Percentiles rank a stretch among this genome's conserved stretches.
Evolutionary conservation across 2,329 filamentous ascomycete species (phyloP).

Genomic region (Neonectria coccinea): DNA sequence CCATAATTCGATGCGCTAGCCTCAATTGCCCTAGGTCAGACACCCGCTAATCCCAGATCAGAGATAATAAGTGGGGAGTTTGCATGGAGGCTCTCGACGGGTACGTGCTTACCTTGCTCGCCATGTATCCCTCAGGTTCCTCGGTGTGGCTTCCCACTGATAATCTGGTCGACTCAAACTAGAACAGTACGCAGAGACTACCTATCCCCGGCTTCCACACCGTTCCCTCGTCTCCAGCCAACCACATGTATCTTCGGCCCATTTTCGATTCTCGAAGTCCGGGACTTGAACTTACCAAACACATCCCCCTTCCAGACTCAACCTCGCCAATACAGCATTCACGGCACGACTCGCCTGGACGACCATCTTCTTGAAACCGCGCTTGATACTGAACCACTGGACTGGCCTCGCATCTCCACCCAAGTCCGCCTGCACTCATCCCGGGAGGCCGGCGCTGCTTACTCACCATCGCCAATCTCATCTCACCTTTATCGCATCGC

Average conservation of each 20-base stretch:
- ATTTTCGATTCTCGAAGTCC: slow-evolving; percentile 31
- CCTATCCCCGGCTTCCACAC: slow-evolving; percentile 21
- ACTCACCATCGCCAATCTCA: slow-evolving; percentile 7
- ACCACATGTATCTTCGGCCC: slow-evolving; percentile 34
- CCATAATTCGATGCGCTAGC: slow-evolving; percentile 13
- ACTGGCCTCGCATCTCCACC: neutral
- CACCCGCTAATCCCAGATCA: slow-evolving; percentile 1
- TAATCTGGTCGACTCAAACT: slow-evolving; percentile 20
- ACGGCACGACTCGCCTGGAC: neutral
- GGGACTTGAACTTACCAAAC: slow-evolving; percentile 33
- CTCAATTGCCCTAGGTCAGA: neutral
- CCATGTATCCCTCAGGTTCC: neutral
- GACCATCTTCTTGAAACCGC: neutral
- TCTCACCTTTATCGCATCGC: slow-evolving; percentile 15
- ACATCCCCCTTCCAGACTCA: slow-evolving; percentile 30
- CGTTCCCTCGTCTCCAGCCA: slow-evolving; percentile 25
- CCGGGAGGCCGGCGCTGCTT: slow-evolving; percentile 5
- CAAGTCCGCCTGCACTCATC: neutral
- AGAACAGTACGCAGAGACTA: slow-evolving; percentile 15
- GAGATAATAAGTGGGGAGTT: neutral
- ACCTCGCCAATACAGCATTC: neutral
- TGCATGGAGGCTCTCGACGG: slow-evolving; percentile 6
- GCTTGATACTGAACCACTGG: neutral
- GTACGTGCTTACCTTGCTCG: neutral
- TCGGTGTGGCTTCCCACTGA: neutral